These are phyloP conservation scores for Lolium rigidum DNA, from an alignment of 176 grass and related monocot genomes.

Conservation along the genomic window DNA sequence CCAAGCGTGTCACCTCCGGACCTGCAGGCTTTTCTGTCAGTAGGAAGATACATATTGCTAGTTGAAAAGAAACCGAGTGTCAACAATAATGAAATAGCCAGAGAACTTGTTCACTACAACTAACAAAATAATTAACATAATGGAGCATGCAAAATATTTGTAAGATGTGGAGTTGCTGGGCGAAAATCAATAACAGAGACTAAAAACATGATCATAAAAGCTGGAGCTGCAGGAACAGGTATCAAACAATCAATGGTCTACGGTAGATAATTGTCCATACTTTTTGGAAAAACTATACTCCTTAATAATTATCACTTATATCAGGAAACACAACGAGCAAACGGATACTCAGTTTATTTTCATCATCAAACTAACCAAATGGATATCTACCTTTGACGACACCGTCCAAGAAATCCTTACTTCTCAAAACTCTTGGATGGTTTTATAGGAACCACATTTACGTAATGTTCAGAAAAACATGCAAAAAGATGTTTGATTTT, in stretches of 20 bases:
- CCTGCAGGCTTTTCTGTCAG: conserved; percentile 53
- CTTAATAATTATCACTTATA: conserved; percentile 9
- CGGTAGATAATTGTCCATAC: background rate
- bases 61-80: background rate
- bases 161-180: background rate
- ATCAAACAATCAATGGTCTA: background rate
- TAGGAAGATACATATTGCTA: background rate
- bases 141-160: background rate
- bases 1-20: conserved; percentile 82
- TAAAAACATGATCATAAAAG: background rate
- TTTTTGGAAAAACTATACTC: background rate
- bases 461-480: background rate
- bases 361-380: conserved; percentile 6
- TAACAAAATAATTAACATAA: background rate
- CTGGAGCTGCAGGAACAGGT: background rate
- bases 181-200: background rate
- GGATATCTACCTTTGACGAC: background rate
- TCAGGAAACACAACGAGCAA: background rate
- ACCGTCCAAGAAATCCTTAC: background rate
- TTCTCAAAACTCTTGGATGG: background rate
- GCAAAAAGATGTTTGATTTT: background rate
- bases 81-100: conserved; percentile 10
- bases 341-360: background rate
- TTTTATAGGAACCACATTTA: background rate
- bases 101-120: background rate